phyloP scores from a whole-genome alignment of 768 basidiomycete genomes.

The Kwoniella europaea region DNA sequence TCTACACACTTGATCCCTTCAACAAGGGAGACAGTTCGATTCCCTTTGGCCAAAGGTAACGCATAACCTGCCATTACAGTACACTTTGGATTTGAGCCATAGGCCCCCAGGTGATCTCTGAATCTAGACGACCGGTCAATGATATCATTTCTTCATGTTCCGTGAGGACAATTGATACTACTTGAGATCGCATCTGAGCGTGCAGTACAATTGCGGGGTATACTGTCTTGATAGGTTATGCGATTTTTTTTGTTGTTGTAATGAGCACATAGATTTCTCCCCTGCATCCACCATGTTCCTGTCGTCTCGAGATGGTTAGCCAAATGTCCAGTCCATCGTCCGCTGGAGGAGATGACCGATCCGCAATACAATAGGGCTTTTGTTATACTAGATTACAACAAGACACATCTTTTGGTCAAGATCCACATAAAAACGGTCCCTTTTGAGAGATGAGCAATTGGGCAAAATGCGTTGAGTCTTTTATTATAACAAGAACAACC shows the following conservation, averaged over 20 bases:
- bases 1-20: neutral
- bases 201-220: neutral
- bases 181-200: neutral
- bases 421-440: too few species aligned
- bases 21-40: neutral
- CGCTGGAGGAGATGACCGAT: too few species aligned
- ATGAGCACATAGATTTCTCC: too few species aligned
- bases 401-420: too few species aligned
- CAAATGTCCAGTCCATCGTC: too few species aligned
- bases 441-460: too few species aligned
- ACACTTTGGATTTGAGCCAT: neutral
- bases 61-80: neutral
- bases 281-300: too few species aligned
- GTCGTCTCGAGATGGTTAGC: too few species aligned
- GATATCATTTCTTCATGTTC: neutral
- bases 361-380: too few species aligned
- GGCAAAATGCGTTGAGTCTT: too few species aligned
- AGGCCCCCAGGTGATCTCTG: neutral
- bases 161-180: neutral
- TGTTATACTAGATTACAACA: too few species aligned
- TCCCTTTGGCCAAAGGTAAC: constrained; percentile 3
- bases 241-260: neutral
- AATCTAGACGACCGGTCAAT: constrained; percentile 4
- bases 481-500: too few species aligned
- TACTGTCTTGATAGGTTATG: neutral